phyloP scores from a whole-genome alignment of 495 filamentous ascomycete species.

The Penicillium bialowiezense region DNA sequence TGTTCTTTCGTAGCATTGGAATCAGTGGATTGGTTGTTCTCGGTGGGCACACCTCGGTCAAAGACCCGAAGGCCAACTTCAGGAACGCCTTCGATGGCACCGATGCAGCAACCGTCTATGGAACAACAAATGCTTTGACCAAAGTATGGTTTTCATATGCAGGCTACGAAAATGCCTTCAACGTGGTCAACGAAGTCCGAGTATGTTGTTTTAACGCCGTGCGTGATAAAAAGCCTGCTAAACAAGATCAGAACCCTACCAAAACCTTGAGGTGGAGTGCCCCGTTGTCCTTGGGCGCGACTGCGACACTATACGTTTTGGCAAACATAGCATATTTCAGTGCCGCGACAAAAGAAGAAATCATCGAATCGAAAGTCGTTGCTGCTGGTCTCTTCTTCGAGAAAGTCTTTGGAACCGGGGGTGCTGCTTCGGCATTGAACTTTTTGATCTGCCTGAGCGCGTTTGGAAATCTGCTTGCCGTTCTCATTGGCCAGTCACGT shows the following conservation, averaged over 20 bases:
- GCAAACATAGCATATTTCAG: slow-evolving; percentile 63
- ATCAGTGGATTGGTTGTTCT: slow-evolving; percentile 61
- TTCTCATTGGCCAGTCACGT: slow-evolving; percentile 55
- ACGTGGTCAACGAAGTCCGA: slow-evolving; percentile 64
- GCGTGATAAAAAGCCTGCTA: neutral
- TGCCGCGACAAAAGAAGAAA: slow-evolving; percentile 52
- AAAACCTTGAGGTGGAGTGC: slow-evolving; percentile 55
- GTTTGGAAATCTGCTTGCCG: slow-evolving; percentile 62
- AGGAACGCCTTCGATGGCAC: slow-evolving; percentile 53
- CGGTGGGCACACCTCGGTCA: slow-evolving; percentile 54
- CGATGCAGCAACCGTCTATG: slow-evolving; percentile 48
- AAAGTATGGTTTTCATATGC: slow-evolving; percentile 63
- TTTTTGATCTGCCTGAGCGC: slow-evolving; percentile 61
- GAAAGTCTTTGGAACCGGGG: slow-evolving; percentile 53
- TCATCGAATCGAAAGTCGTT: slow-evolving; percentile 49
- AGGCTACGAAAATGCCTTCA: slow-evolving; percentile 62
- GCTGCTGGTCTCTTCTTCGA: slow-evolving; percentile 60
- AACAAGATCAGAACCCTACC: slow-evolving; percentile 46
- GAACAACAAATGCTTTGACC: slow-evolving; percentile 57
- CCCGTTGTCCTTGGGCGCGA: slow-evolving; percentile 46
- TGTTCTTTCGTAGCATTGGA: slow-evolving; percentile 34
- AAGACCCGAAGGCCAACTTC: slow-evolving; percentile 57
- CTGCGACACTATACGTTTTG: slow-evolving; percentile 55
- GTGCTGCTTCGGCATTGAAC: slow-evolving; percentile 52
- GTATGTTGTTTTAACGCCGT: slow-evolving; percentile 12